Evolutionary conservation across 345 rosid species (phyloP).

Genomic region (Hirschfeldia incana): DNA sequence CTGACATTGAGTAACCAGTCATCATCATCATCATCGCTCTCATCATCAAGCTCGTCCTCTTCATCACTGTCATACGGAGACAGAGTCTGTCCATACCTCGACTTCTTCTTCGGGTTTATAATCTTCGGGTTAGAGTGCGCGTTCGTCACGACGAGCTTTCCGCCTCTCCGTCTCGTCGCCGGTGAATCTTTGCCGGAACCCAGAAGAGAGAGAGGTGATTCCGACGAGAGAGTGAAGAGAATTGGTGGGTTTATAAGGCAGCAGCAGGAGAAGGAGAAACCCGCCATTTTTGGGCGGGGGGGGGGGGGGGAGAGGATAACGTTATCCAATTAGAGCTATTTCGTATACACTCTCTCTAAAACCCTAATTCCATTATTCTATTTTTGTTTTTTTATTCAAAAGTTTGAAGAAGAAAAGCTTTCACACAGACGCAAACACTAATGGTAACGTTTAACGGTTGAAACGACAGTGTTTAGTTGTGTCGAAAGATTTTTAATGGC

Average conservation of each 20-base stretch:
- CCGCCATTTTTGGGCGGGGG: slow-evolving; percentile 44
- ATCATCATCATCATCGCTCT: slow-evolving; percentile 42
- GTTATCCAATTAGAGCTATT: slow-evolving; percentile 14
- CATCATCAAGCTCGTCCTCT: slow-evolving; percentile 44
- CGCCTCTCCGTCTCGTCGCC: slow-evolving; percentile 2
- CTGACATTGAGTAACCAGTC: slow-evolving; percentile 64
- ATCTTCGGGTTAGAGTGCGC: slow-evolving; percentile 79
- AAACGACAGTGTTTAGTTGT: too few species aligned
- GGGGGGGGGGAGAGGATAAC: slow-evolving; percentile 13
- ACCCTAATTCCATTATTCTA: slow-evolving; percentile 36
- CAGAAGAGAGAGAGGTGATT: slow-evolving; percentile 22
- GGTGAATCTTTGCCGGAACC: slow-evolving; percentile 19
- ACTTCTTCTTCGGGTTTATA: slow-evolving; percentile 71
- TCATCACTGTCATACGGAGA: slow-evolving; percentile 53
- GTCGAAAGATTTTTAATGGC: background rate
- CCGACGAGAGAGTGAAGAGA: slow-evolving; percentile 23
- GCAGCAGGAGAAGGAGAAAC: slow-evolving; percentile 37
- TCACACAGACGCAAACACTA: too few species aligned
- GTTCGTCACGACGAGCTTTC: slow-evolving; percentile 49
- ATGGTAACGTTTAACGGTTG: too few species aligned
- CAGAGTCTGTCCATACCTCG: slow-evolving; percentile 53
- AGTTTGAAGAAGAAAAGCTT: too few species aligned
- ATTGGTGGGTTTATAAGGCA: slow-evolving; percentile 36
- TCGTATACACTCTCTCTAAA: slow-evolving; percentile 52
- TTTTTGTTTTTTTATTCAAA: background rate